A percentile compares a stretch with the other conserved stretches of the same genome.
Evolutionary conservation across 305 asterid species (phyloP).

Genomic region (Solanum hybrid): DNA sequence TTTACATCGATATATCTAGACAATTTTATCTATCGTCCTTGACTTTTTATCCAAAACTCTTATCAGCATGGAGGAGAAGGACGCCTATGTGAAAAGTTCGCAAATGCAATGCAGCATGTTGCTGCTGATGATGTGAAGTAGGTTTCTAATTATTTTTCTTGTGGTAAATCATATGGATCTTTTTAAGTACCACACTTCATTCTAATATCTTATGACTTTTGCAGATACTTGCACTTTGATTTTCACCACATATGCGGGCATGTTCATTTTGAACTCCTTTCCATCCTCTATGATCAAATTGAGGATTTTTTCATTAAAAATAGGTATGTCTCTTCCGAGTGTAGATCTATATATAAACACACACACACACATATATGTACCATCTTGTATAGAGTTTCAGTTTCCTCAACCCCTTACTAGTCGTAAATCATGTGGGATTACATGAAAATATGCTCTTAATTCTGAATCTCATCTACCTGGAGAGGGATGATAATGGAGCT

Average conservation of each 20-base stretch:
- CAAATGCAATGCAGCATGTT: constrained; percentile 64
- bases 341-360: neutral
- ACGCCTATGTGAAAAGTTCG: constrained; percentile 64
- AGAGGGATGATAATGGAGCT: neutral
- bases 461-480: neutral
- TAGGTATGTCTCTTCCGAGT: constrained; percentile 39
- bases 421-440: neutral
- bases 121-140: constrained; percentile 89
- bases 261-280: constrained; percentile 94
- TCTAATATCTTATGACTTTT: constrained; percentile 19
- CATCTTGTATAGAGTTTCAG: neutral
- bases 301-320: constrained; percentile 97
- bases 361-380: neutral
- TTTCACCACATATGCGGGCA: constrained; percentile 97
- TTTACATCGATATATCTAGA: neutral
- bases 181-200: neutral
- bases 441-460: neutral
- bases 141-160: neutral
- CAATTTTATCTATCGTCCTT: neutral
- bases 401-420: neutral
- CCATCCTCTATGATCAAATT: constrained; percentile 80
- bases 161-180: neutral
- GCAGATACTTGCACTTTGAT: constrained; percentile 95
- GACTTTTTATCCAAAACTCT: neutral
- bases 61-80: constrained; percentile 97